Conservation (phyloP, 345 rosid genomes). For the Geranium rotundifolium region DNA sequence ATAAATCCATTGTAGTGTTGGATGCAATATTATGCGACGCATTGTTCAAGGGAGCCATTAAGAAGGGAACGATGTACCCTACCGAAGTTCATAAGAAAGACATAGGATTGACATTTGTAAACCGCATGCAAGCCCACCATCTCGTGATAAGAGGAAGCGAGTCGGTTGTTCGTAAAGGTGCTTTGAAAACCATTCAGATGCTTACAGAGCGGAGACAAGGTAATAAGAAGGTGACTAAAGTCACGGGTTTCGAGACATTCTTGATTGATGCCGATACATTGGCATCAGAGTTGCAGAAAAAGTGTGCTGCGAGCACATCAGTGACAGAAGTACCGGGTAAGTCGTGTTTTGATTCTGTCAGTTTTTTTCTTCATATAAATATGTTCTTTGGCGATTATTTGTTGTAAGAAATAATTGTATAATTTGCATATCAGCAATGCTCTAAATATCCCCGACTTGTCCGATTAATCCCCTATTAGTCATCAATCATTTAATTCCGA, state of each 20-base stretch:
- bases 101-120: slow-evolving; percentile 50
- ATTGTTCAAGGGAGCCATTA: slow-evolving; percentile 84
- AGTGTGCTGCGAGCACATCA: slow-evolving; percentile 90
- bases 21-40: slow-evolving; percentile 78
- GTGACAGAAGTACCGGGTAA: slow-evolving; percentile 74
- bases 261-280: slow-evolving; percentile 71
- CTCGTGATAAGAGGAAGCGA: slow-evolving; percentile 65
- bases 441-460: too few species aligned
- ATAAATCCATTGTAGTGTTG: slow-evolving; percentile 59
- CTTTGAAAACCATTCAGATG: slow-evolving; percentile 65
- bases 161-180: slow-evolving; percentile 72
- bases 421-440: too few species aligned
- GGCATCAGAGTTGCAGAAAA: slow-evolving; percentile 95
- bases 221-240: slow-evolving; percentile 79
- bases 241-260: slow-evolving; percentile 69
- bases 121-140: slow-evolving; percentile 79
- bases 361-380: neutral
- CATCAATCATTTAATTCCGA: too few species aligned
- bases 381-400: neutral
- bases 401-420: too few species aligned
- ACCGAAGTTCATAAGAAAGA: slow-evolving; percentile 85
- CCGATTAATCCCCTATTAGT: too few species aligned
- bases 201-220: slow-evolving; percentile 89
- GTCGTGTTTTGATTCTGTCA: neutral
- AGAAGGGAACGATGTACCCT: slow-evolving; percentile 84